Percentiles rank a stretch among this genome's conserved stretches.
Evolutionary conservation across 2,329 filamentous ascomycete genomes (phyloP).

Genomic region (Phoma sp.): DNA sequence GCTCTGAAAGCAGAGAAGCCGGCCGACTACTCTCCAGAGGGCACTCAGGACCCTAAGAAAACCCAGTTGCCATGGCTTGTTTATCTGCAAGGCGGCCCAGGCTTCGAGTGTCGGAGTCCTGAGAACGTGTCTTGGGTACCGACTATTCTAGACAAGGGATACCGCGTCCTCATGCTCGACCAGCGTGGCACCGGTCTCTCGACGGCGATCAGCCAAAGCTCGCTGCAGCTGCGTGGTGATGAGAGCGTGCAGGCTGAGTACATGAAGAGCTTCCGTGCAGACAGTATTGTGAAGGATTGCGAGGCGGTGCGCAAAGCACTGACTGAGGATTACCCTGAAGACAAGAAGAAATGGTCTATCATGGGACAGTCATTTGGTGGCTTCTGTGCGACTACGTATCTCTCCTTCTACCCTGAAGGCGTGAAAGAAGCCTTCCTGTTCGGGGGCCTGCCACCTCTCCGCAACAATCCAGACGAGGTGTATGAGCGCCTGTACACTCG

Average conservation of each 20-base stretch:
- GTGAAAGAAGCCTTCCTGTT: conserved; percentile 82
- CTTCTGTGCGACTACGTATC: conserved; percentile 82
- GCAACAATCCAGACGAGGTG: conserved; percentile 73
- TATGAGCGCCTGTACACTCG: conserved; percentile 75
- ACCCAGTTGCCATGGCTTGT: conserved; percentile 65
- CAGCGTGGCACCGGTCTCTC: conserved; percentile 89
- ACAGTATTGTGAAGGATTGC: conserved; percentile 87
- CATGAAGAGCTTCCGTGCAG: conserved; percentile 82
- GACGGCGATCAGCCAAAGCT: conserved; percentile 76
- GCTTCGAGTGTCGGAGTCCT: conserved; percentile 75
- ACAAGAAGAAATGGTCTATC: conserved; percentile 80
- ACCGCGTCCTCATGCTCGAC: conserved; percentile 84
- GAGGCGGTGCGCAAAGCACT: conserved; percentile 82
- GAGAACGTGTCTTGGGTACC: conserved; percentile 76
- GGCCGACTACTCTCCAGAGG: conserved; percentile 55
- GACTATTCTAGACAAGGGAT: conserved; percentile 75
- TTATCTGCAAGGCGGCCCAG: conserved; percentile 86
- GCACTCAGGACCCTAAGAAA: conserved; percentile 57
- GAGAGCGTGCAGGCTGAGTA: conserved; percentile 77
- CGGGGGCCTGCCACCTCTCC: conserved; percentile 81
- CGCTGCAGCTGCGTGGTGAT: conserved; percentile 67
- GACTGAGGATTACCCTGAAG: conserved; percentile 70
- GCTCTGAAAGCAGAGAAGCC: conserved; percentile 70
- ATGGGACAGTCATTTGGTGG: conserved; percentile 94
- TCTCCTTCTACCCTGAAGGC: conserved; percentile 78